phyloP scores from a whole-genome alignment of 371 early-diverging fungal genomes.

The Syncephalis plumigaleata region DNA sequence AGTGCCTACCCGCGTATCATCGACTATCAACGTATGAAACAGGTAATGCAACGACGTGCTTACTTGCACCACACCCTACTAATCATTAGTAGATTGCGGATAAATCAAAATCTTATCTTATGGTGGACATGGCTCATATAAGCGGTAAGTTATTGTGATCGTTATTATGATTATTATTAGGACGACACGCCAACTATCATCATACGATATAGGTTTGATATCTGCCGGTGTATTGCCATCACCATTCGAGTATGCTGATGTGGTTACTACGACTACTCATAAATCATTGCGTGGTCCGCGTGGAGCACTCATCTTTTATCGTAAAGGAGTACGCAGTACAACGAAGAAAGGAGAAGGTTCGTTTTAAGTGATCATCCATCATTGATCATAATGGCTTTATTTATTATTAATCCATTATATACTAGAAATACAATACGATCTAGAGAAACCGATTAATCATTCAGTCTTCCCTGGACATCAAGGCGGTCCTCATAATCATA shows the following conservation, averaged over 20 bases:
- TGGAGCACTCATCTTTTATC: constrained; percentile 96
- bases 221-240: constrained; percentile 75
- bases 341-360: constrained; percentile 72
- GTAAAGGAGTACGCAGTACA: constrained; percentile 67
- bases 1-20: constrained; percentile 93
- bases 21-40: constrained; percentile 86
- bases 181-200: too few relatives aligned
- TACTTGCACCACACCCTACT: too few relatives aligned
- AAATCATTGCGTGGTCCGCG: constrained; percentile 98
- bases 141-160: constrained; percentile 23
- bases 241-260: constrained; percentile 93
- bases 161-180: too few relatives aligned
- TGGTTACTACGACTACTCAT: constrained; percentile 99
- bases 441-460: constrained; percentile 87
- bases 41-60: too few relatives aligned
- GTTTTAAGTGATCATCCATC: background rate
- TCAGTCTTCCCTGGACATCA: constrained; percentile 99
- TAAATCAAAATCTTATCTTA: constrained; percentile 75
- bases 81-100: constrained; percentile 41
- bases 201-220: constrained; percentile 43
- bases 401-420: too few relatives aligned
- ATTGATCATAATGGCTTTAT: too few relatives aligned
- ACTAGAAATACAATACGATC: constrained; percentile 61
- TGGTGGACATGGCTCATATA: constrained; percentile 98
- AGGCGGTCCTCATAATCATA: constrained; percentile 99